Percentiles rank a stretch among this genome's conserved stretches.
Evolutionary conservation across 164 flowering plant genomes (phyloP).

Genomic region (Cinnamomum micranthum): DNA sequence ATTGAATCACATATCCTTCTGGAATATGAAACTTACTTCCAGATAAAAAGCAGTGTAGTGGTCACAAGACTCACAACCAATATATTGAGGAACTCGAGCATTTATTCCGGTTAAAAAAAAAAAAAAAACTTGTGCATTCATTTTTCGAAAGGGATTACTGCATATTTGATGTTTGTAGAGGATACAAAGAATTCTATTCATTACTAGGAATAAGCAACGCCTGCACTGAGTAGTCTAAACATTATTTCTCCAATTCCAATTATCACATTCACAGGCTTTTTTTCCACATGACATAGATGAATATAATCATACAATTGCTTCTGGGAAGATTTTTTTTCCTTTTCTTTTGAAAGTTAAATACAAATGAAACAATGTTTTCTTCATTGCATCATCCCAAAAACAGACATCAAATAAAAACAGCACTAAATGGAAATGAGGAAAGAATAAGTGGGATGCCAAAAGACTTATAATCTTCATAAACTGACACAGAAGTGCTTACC

Average conservation of each 20-base stretch:
- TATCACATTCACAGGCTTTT: not conserved
- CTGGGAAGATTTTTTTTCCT: too few species aligned
- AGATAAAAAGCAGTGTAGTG: not conserved
- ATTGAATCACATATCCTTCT: not conserved
- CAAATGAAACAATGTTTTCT: not conserved
- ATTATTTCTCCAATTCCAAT: not conserved
- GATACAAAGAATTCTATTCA: not conserved
- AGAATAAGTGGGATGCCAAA: not conserved
- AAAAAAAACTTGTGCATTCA: not conserved
- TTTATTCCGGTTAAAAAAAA: not conserved
- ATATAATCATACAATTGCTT: too few species aligned
- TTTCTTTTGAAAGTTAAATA: too few species aligned
- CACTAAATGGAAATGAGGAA: not conserved
- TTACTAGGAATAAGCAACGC: not conserved
- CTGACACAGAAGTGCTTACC: slow-evolving; percentile 7
- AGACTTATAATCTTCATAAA: not conserved
- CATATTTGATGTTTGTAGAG: not conserved
- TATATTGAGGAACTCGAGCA: not conserved
- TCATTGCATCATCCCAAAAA: not conserved
- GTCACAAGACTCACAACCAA: not conserved
- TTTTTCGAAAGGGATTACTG: not conserved
- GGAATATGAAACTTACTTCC: not conserved
- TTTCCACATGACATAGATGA: not conserved
- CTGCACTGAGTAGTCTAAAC: not conserved
- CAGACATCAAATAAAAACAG: too few species aligned